These are phyloP conservation scores for Plasmodium cynomolgi DNA, from an alignment of 169 alveolate genomes.

Conservation along the genomic window DNA sequence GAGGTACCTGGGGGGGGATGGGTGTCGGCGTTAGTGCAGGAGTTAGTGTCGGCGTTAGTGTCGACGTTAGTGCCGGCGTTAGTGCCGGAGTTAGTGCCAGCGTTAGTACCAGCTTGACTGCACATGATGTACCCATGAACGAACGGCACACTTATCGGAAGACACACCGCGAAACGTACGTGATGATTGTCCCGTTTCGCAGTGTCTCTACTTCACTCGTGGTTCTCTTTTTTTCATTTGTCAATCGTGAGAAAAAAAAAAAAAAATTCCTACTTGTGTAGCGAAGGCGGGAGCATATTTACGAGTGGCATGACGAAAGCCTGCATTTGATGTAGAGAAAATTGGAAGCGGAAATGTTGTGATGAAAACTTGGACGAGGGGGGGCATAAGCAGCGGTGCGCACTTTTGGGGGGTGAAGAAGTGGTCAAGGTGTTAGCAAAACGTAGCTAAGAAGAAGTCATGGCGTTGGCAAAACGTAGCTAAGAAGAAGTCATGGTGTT, in stretches of 20 bases:
- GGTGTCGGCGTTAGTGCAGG: not conserved
- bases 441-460: not conserved
- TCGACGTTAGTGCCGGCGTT: too few relatives aligned
- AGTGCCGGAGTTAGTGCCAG: too few relatives aligned
- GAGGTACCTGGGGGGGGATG: not conserved
- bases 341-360: not conserved
- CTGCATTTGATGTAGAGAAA: slow-evolving; percentile 12
- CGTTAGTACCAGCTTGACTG: too few relatives aligned
- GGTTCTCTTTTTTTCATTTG: not conserved
- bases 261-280: slow-evolving; percentile 64
- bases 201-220: not conserved
- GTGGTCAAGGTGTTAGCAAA: not conserved
- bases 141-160: not conserved
- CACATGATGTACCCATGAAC: not conserved
- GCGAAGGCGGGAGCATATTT: slow-evolving; percentile 35
- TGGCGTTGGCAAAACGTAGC: not conserved
- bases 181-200: not conserved
- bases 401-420: not conserved
- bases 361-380: not conserved
- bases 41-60: too few relatives aligned
- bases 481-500: not conserved
- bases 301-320: slow-evolving; percentile 66
- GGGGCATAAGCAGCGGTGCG: not conserved
- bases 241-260: not conserved
- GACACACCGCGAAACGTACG: not conserved